Evolutionary conservation across 1,139 yeast genomes (phyloP).

Genomic region (Petasospora rhodanensis): DNA sequence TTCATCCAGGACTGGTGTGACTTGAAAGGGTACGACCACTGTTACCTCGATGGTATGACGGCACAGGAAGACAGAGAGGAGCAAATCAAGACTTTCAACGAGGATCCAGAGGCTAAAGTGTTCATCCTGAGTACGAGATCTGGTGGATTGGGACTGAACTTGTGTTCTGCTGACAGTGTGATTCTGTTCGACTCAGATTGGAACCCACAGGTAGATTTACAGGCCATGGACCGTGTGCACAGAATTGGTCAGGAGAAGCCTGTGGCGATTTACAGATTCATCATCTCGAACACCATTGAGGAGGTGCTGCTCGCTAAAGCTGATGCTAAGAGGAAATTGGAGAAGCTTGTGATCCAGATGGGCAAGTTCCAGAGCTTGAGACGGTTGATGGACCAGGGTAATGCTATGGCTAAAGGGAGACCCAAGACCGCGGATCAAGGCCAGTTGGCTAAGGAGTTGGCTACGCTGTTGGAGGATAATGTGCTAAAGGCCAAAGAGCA

Average conservation of each 20-base stretch:
- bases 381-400: slow-evolving; percentile 25
- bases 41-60: slow-evolving; percentile 77
- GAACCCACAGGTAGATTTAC: slow-evolving; percentile 96
- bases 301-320: slow-evolving; percentile 75
- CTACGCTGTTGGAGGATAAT: slow-evolving; percentile 17
- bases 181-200: slow-evolving; percentile 89
- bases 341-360: slow-evolving; percentile 76
- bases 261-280: slow-evolving; percentile 73
- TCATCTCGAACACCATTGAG: slow-evolving; percentile 76
- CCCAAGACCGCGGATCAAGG: too few relatives aligned
- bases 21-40: slow-evolving; percentile 39
- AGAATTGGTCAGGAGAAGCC: slow-evolving; percentile 88
- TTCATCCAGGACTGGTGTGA: slow-evolving; percentile 67
- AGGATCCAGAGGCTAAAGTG: slow-evolving; percentile 34
- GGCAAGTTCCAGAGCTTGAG: slow-evolving; percentile 68
- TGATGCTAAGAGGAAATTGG: slow-evolving; percentile 72
- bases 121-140: slow-evolving; percentile 87
- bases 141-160: slow-evolving; percentile 89
- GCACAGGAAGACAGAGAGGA: slow-evolving; percentile 60
- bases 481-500: slow-evolving; percentile 6
- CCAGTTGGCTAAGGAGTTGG: slow-evolving; percentile 19
- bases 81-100: slow-evolving; percentile 53
- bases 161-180: slow-evolving; percentile 86
- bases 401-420: not conserved
- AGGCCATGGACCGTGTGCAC: slow-evolving; percentile 94